Base-by-base conservation (phyloP, 805 yeast species). In the Nadsonia fulvescens region DNA sequence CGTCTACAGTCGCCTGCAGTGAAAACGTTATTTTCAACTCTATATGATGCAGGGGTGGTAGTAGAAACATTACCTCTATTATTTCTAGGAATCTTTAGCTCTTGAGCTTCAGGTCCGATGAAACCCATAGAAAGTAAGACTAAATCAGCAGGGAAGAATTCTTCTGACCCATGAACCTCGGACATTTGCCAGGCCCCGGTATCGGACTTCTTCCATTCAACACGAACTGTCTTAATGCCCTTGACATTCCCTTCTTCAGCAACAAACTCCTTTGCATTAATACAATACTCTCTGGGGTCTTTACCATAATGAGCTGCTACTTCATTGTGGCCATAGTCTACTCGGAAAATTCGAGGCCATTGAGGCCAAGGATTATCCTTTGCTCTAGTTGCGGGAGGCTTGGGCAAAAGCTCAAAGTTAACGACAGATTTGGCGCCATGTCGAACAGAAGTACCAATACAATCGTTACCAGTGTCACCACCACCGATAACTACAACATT, bases 361-460 rank as follows among this genome's bases (percentile, higher is more conserved):
- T 86, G 98, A 22, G 98, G 98, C 98, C 98, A 86, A 53, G 98
- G 96, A 56, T 86, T 86, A 55, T 89, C 95, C 55, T 70, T 77
- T 23, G 83, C 75, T 51, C 95, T 69, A 32, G 67, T 64, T 15
- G 63, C 63, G 18, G 95, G 78, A 36, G 98, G 98, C 42, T 74
- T 70, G 32, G 98, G 98, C 41, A 86, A 61, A 49, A 86, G 63
- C 59, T 86, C 98, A 51, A 86, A 89, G 65, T 86, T 86, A 37
- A 72, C 65, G 32, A 89, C 94, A 6, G 92, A 76, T 49, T 77
- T 71, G 35, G 96, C 96, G 22, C 94, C 95, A 49, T 89, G 96
- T 58, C 96, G 75, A 19, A 89, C 83, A 12, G 94, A 68, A 22
- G 98, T 86, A 55, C 96, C 96, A 45, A 86, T 65, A 67, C 96